Conservation (phyloP, 2,329 filamentous ascomycete species). For the Xylariaceae sp. region DNA sequence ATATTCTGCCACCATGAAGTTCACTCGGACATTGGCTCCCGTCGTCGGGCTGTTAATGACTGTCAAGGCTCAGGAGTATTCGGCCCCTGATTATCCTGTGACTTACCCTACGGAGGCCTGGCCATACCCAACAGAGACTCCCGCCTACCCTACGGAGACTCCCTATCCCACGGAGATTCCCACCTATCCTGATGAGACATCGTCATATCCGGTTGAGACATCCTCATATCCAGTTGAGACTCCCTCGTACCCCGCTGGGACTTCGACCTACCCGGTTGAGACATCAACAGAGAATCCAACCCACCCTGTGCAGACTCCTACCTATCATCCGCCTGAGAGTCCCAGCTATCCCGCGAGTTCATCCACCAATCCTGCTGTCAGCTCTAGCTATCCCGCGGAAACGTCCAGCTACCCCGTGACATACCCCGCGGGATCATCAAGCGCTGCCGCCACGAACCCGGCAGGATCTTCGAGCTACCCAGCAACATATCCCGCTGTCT, state of each 20-base stretch:
- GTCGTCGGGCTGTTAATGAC: slow-evolving; percentile 31
- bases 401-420: slow-evolving; percentile 3
- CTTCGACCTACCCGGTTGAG: slow-evolving; percentile 3
- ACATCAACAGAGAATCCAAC: background rate
- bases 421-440: slow-evolving; percentile 10
- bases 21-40: slow-evolving; percentile 32
- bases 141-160: slow-evolving; percentile 21
- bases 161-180: slow-evolving; percentile 36
- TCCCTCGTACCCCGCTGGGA: slow-evolving; percentile 1
- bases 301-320: background rate
- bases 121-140: slow-evolving; percentile 1
- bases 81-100: slow-evolving; percentile 6
- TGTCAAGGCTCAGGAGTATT: slow-evolving; percentile 24
- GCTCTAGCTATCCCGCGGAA: slow-evolving; percentile 1
- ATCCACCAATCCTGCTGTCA: slow-evolving; percentile 2
- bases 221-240: slow-evolving; percentile 23
- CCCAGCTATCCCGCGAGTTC: slow-evolving; percentile 2
- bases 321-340: slow-evolving; percentile 13
- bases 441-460: background rate
- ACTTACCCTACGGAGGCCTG: slow-evolving; percentile 1
- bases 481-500: slow-evolving; percentile 17
- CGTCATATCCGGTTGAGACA: slow-evolving; percentile 2
- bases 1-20: slow-evolving; percentile 33
- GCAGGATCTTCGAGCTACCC: slow-evolving; percentile 7
- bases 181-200: slow-evolving; percentile 37